These are phyloP conservation scores for Piper longum DNA, from an alignment of 164 flowering plant species.

Conservation along the genomic window DNA sequence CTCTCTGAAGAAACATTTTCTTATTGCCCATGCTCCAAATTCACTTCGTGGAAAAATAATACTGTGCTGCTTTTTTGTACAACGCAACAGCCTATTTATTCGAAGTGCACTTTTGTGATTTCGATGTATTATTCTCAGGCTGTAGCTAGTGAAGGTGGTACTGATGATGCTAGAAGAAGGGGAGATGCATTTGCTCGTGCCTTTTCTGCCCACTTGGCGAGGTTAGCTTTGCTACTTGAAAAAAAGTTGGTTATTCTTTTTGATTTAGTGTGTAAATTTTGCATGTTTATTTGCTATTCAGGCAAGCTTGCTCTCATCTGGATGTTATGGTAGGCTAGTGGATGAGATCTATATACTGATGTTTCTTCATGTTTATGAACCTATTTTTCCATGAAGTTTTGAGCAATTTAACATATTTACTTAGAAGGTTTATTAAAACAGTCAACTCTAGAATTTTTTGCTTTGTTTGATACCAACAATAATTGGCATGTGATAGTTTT, in stretches of 20 bases:
- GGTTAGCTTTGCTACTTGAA: constrained; percentile 23
- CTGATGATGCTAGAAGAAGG: constrained; percentile 96
- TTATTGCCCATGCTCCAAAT: too few species aligned
- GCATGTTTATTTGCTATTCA: too few species aligned
- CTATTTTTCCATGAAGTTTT: too few species aligned
- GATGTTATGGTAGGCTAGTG: too few species aligned
- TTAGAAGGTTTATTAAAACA: too few species aligned
- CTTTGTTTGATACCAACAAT: neutral
- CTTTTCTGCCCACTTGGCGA: constrained; percentile 87
- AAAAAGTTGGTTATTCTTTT: neutral
- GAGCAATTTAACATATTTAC: too few species aligned
- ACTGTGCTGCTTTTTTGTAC: neutral
- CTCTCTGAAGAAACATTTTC: neutral
- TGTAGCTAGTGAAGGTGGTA: constrained; percentile 99
- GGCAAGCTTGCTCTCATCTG: too few species aligned
- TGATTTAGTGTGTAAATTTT: neutral
- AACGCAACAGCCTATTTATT: neutral
- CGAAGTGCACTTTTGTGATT: neutral
- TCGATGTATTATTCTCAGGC: constrained; percentile 33
- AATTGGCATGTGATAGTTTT: too few species aligned
- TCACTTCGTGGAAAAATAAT: neutral
- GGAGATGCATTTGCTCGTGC: constrained; percentile 99
- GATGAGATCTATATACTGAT: too few species aligned
- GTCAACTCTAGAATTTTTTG: neutral
- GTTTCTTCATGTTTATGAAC: too few species aligned